Conservation (phyloP, 345 rosid genomes). For the Eutrema heterophyllum region DNA sequence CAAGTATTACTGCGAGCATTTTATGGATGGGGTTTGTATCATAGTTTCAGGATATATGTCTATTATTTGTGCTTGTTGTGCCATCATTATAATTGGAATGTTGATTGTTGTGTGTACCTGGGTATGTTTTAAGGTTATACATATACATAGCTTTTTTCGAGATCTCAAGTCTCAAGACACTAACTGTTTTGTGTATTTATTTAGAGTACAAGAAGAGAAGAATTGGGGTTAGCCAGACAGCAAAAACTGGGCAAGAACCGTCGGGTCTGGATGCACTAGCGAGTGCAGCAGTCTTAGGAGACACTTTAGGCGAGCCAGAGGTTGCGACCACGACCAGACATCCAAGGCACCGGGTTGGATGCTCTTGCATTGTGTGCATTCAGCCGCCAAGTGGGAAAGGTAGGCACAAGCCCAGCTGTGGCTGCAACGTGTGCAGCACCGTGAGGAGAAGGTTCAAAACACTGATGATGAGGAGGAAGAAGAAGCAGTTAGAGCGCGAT, state of each 20-base stretch:
- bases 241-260: conserved; percentile 38
- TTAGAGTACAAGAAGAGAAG: conserved; percentile 61
- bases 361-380: conserved; percentile 94
- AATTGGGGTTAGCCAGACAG: conserved; percentile 37
- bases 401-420: conserved; percentile 73
- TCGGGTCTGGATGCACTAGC: conserved; percentile 85
- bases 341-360: conserved; percentile 93
- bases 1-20: background rate
- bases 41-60: background rate
- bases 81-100: background rate
- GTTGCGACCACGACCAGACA: conserved; percentile 84
- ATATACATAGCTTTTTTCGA: background rate
- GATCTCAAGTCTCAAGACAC: background rate
- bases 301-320: conserved; percentile 47
- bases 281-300: conserved; percentile 76
- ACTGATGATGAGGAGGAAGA: conserved; percentile 82
- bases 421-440: conserved; percentile 85
- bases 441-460: conserved; percentile 93
- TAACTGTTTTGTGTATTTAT: conserved; percentile 9
- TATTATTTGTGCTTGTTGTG: background rate
- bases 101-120: background rate
- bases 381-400: conserved; percentile 99
- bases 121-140: background rate
- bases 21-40: background rate
- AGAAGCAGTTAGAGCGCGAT: conserved; percentile 67